Base-by-base conservation (phyloP, 2,329 filamentous ascomycete species). In the Xylariaceae sp. region DNA sequence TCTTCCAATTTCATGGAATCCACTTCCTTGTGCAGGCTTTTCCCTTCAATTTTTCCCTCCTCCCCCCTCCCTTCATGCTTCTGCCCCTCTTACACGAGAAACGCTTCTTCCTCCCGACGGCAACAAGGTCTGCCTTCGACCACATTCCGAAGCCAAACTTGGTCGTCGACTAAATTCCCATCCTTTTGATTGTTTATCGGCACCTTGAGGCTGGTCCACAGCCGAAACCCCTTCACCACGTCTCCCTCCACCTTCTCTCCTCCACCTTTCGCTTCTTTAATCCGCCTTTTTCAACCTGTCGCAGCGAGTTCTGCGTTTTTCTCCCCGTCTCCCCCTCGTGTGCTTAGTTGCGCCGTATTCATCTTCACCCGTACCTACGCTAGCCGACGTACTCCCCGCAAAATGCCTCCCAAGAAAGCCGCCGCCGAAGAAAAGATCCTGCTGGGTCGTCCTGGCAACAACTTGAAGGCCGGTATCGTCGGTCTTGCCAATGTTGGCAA, bases 401-500 rank as follows among this genome's bases (percentile, higher is more conserved):
- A 61, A 73, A 99, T 99, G 94, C 81, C 90, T 76, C 94, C 94
- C 73, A 99, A 99, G 83, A 97, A 97, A 78, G 79, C 76, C 51
- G 86, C 85, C 67, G 85, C 89, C 68, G 88, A 96, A 81, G 89
- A 97, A 82, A 97, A 97, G 86, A 82, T 97, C 74, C 86, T 94
- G 66, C 82, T 99, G 75, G 94, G 94, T 74, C 83, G 94, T 72
- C 94, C 94, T 64, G 94, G 94, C 71, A 99, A 99, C 83, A 97
- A 85, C 78, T 75, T 99, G 75, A 99, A 97, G 85, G 96, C 90
- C 80, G 95, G 94, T 79, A 99, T 99, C 85, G 94, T 99, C 75
- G 94, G 94, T 77, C 86, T 99, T 69, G 94, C 94, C 74, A 99
- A 99, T 75, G 95, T 99, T 67, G 94, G 94, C 75, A 99, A 99